These are phyloP conservation scores for Apostasia ramifera DNA, from an alignment of 106 monocot genomes.

Conservation along the genomic window DNA sequence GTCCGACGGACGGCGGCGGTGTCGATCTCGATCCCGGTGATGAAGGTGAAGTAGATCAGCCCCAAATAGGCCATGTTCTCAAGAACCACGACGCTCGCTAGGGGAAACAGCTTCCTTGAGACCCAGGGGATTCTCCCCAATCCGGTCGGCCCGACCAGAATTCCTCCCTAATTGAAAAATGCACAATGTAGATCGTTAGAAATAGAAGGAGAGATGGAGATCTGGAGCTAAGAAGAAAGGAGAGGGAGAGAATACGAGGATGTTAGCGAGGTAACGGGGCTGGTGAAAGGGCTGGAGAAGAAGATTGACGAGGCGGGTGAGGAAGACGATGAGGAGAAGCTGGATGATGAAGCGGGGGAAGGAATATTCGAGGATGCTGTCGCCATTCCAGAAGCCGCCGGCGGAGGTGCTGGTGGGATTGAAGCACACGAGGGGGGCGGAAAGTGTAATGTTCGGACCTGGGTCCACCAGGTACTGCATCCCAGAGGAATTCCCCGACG, in stretches of 20 bases:
- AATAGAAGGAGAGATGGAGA: background rate
- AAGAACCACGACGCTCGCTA: background rate
- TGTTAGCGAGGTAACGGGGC: conserved; percentile 35
- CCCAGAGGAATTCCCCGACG: background rate
- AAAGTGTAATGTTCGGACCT: background rate
- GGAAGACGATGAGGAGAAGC: conserved; percentile 18
- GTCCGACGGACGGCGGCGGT: background rate
- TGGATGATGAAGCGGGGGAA: conserved; percentile 27
- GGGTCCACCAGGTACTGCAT: conserved; percentile 6
- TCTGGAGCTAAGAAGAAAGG: background rate
- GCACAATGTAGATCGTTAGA: too few species aligned
- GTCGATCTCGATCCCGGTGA: conserved; percentile 28
- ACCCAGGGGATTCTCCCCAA: conserved; percentile 11
- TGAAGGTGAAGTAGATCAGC: conserved; percentile 36
- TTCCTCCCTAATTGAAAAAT: conserved; percentile 2
- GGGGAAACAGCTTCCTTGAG: background rate
- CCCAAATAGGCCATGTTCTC: conserved; percentile 21
- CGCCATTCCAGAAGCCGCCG: conserved; percentile 18
- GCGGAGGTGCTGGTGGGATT: conserved; percentile 4
- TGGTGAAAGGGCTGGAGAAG: conserved; percentile 33
- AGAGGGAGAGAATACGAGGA: conserved; percentile 15
- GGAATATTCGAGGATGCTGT: conserved; percentile 17
- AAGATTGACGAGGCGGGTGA: conserved; percentile 23
- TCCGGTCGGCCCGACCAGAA: conserved; percentile 5
- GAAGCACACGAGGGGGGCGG: conserved; percentile 4